Percentiles rank a stretch among this genome's conserved stretches.
phyloP scores from a whole-genome alignment of 108 stramenopile genomes.

The Skeletonema grethae region DNA sequence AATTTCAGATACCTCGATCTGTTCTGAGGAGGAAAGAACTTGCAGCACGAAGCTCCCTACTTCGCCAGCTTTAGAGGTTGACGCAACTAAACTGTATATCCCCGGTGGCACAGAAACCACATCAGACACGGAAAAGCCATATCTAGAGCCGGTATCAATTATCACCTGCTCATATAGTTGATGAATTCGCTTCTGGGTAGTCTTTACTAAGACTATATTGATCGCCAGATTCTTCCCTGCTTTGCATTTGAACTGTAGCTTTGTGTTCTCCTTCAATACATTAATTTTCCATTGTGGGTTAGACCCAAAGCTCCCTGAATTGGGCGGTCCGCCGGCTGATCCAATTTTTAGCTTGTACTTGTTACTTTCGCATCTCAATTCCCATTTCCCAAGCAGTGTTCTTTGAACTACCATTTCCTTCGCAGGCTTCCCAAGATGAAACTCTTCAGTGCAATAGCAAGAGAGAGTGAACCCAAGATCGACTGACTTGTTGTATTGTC shows the following conservation, averaged over 20 bases:
- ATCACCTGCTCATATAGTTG: constrained; percentile 41
- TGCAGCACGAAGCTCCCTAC: constrained; percentile 36
- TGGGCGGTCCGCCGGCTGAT: constrained; percentile 62
- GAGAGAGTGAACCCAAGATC: constrained; percentile 75
- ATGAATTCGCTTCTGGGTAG: constrained; percentile 28
- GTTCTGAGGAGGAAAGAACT: constrained; percentile 26
- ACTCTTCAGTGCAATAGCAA: constrained; percentile 70
- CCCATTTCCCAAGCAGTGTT: constrained; percentile 25
- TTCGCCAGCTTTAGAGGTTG: constrained; percentile 51
- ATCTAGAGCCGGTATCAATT: constrained; percentile 68
- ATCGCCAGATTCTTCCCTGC: constrained; percentile 53
- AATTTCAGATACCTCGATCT: constrained; percentile 27
- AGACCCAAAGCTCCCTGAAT: constrained; percentile 43
- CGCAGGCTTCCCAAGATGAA: constrained; percentile 53
- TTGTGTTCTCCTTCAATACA: constrained; percentile 27
- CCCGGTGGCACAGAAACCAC: constrained; percentile 45
- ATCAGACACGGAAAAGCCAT: constrained; percentile 63
- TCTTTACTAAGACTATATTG: constrained; percentile 57
- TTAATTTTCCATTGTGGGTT: constrained; percentile 65
- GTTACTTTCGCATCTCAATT: constrained; percentile 11
- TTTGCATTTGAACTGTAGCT: constrained; percentile 59
- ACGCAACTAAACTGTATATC: constrained; percentile 58
- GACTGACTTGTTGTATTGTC: constrained; percentile 69
- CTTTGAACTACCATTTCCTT: constrained; percentile 32
- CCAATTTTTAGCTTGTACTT: constrained; percentile 31